Conservation (phyloP, 1,284 basidiomycete genomes). For the Rhodofomes roseus region DNA sequence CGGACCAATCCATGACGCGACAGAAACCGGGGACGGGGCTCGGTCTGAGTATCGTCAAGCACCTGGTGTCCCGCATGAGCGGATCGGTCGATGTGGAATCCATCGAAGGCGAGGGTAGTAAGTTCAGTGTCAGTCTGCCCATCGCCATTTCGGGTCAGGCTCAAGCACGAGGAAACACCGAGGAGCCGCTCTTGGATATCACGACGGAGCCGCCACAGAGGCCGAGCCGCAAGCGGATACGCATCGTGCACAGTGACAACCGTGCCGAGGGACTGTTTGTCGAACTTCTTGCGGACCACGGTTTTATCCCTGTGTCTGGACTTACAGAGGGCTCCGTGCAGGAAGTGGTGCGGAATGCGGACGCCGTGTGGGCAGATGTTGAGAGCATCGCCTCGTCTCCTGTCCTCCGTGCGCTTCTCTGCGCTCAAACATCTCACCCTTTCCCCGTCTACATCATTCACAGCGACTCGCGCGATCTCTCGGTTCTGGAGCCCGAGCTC, state of each 20-base stretch:
- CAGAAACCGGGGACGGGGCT: slow-evolving; percentile 28
- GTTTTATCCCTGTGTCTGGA: slow-evolving; percentile 13
- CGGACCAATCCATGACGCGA: slow-evolving; percentile 26
- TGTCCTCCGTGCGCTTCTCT: slow-evolving; percentile 18
- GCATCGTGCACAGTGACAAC: slow-evolving; percentile 21
- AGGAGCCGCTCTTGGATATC: neutral
- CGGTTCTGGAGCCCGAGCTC: slow-evolving; percentile 20
- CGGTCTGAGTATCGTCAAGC: slow-evolving; percentile 30
- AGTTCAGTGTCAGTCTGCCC: slow-evolving; percentile 26
- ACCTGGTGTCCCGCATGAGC: slow-evolving; percentile 30
- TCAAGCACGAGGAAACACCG: slow-evolving; percentile 1
- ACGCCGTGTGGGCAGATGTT: slow-evolving; percentile 26
- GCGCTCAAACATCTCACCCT: neutral
- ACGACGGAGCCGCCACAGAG: neutral
- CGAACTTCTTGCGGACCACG: slow-evolving; percentile 19
- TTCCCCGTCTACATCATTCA: slow-evolving; percentile 23
- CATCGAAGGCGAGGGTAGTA: slow-evolving; percentile 23
- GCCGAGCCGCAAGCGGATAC: slow-evolving; percentile 16
- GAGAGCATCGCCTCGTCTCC: slow-evolving; percentile 18
- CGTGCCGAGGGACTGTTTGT: slow-evolving; percentile 21
- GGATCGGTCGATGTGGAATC: slow-evolving; percentile 27
- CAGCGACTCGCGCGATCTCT: slow-evolving; percentile 19
- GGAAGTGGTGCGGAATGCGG: slow-evolving; percentile 18
- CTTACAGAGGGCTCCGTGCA: slow-evolving; percentile 4
- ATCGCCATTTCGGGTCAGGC: slow-evolving; percentile 16